Conservation (phyloP, 208 protist genomes). For the Crithidia expoeki region DNA sequence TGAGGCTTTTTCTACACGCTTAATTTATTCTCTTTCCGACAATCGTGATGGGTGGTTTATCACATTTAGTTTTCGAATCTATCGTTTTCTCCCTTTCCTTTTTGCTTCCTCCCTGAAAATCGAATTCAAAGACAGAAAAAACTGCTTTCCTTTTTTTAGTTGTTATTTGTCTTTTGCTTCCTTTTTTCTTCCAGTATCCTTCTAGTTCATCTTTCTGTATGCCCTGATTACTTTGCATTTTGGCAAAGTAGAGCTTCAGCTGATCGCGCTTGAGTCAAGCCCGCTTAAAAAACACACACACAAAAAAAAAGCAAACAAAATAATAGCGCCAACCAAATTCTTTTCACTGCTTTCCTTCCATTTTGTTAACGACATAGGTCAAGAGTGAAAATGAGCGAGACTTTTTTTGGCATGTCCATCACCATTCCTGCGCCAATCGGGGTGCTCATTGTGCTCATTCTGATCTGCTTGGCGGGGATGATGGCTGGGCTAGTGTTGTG, state of each 20-base stretch:
- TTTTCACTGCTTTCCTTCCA: constrained; percentile 3
- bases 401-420: constrained; percentile 54
- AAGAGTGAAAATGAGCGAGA: constrained; percentile 10
- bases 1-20: constrained; percentile 13
- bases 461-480: constrained; percentile 55
- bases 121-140: too few relatives aligned
- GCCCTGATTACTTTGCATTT: background rate
- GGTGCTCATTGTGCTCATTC: constrained; percentile 43
- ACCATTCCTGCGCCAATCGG: constrained; percentile 37
- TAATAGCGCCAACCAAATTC: background rate
- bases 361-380: background rate
- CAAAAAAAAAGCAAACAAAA: background rate
- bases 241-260: constrained; percentile 6
- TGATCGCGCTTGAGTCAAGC: background rate
- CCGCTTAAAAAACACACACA: background rate
- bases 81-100: constrained; percentile 1
- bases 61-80: background rate
- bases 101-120: background rate
- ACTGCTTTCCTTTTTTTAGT: constrained; percentile 5
- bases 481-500: constrained; percentile 65
- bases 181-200: constrained; percentile 20
- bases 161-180: background rate
- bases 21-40: constrained; percentile 2
- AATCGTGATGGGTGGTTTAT: constrained; percentile 14
- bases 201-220: constrained; percentile 4